Evolutionary conservation across 2,329 filamentous ascomycete genomes (phyloP), one percentile per base, ranked within the genome.

Genomic region (Ophiobolus disseminans): DNA sequence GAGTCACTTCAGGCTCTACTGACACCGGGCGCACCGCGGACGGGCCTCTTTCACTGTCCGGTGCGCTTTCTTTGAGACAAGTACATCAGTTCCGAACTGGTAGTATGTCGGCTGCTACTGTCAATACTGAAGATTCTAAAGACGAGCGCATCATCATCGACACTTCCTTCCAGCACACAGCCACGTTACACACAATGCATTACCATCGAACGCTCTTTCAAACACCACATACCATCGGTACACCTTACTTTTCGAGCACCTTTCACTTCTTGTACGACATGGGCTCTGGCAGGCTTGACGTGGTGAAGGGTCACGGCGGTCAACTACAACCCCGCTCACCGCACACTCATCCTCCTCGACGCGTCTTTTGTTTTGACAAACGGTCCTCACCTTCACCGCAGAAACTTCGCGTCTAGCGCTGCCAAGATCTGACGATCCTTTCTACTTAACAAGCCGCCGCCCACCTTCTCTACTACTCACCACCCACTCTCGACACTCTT

Each of bases 261-360:
- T 16, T 46, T 42, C 45, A 32, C 50, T 49, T 54, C 41, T 50
- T 57, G 22, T 20, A 17, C n/a, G 10, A 19, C 19, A 28, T 22
- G n/a, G n/a, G 5, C 10, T 19, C 13, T 1, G 31, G 40, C 17
- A 45, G 21, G 14, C 20, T 20, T 34, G 22, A 13, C 39, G 34
- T 40, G 50, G 44, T 48, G 31, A 48, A 47, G 41, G 40, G 30
- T 38, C 32, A 40, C 40, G 31, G 23, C 44, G 41, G 31, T 45
- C 45, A 39, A 16, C 41, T 44, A 10, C 36, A 39, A 30, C 45
- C 16, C 41, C 23, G 31, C 28, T 22, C 20, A 26, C n/a, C 23
- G 36, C 35, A 30, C 21, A 22, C 14, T n/a, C 14, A 34, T 34
- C n/a, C 26, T 5, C 5, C 26, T 30, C 8, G n/a, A 3, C 17